Evolutionary conservation across 164 flowering plant species (phyloP).

Genomic region (Umbilicus rupestris): DNA sequence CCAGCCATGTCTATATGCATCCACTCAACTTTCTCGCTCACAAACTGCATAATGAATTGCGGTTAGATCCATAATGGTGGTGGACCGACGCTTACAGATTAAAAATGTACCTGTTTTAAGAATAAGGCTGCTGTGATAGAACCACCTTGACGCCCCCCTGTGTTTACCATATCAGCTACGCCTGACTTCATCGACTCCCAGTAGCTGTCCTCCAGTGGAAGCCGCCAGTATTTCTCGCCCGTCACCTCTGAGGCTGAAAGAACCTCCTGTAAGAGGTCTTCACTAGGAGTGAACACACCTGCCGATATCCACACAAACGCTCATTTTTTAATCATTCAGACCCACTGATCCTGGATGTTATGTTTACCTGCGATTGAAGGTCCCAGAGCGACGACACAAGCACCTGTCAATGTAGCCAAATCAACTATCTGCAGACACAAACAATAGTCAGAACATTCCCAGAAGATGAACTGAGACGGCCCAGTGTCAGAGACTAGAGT

Average conservation of each 20-base stretch:
- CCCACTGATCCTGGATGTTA: no score
- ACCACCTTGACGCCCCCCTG: constrained; percentile 86
- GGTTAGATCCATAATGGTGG: no score
- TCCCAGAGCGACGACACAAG: constrained; percentile 84
- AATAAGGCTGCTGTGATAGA: constrained; percentile 88
- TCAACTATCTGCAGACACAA: constrained; percentile 54
- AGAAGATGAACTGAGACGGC: background rate
- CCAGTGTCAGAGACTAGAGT: no score
- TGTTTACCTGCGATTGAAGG: constrained; percentile 78
- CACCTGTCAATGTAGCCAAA: constrained; percentile 90
- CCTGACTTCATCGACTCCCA: constrained; percentile 98
- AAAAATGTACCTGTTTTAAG: constrained; percentile 93
- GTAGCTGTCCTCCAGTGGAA: constrained; percentile 93
- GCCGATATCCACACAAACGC: background rate
- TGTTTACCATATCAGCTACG: constrained; percentile 95
- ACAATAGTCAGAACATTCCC: background rate
- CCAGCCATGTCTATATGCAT: constrained; percentile 96
- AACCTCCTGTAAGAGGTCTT: constrained; percentile 80
- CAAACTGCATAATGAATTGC: constrained; percentile 52
- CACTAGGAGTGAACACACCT: constrained; percentile 91
- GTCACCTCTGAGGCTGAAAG: constrained; percentile 53
- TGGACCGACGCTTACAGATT: background rate
- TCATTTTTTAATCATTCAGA: no score
- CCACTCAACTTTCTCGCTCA: constrained; percentile 89
- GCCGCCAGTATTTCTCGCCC: constrained; percentile 92